phyloP scores from a whole-genome alignment of 352 stramenopile genomes.

The Phytophthora cryptogea region DNA sequence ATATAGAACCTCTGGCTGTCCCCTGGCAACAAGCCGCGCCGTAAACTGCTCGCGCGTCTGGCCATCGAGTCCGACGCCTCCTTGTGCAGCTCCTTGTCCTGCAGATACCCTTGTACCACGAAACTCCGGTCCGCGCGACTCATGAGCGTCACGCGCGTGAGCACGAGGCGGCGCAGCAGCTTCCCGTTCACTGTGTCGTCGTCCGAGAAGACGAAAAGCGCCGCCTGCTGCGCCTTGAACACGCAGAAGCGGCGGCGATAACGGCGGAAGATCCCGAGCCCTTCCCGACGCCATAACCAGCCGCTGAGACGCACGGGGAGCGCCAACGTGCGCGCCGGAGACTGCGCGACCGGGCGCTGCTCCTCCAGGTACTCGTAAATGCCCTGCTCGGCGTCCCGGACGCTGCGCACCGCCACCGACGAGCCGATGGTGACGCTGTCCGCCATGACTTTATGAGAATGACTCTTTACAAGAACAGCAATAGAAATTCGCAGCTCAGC shows the following conservation, averaged over 20 bases:
- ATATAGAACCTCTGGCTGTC: constrained; percentile 51
- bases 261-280: constrained; percentile 39
- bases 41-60: constrained; percentile 23
- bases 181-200: constrained; percentile 49
- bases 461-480: not conserved
- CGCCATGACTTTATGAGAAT: constrained; percentile 5
- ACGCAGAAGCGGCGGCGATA: constrained; percentile 64
- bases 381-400: constrained; percentile 53
- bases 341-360: constrained; percentile 22
- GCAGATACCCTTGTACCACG: constrained; percentile 40
- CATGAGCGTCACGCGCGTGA: constrained; percentile 53
- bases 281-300: constrained; percentile 64
- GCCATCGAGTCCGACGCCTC: constrained; percentile 47
- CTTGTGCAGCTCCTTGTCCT: constrained; percentile 52
- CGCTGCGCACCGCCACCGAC: constrained; percentile 42
- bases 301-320: constrained; percentile 48
- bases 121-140: constrained; percentile 35
- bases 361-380: constrained; percentile 73
- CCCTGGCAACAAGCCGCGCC: constrained; percentile 23
- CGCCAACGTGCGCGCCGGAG: constrained; percentile 15
- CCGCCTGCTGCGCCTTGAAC: constrained; percentile 45
- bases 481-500: no score
- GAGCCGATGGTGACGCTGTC: constrained; percentile 29
- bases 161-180: constrained; percentile 42
- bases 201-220: constrained; percentile 51